Evolutionary conservation across 768 basidiomycete species (phyloP), one percentile per base, ranked within the genome.

Genomic region (Suillus discolor): DNA sequence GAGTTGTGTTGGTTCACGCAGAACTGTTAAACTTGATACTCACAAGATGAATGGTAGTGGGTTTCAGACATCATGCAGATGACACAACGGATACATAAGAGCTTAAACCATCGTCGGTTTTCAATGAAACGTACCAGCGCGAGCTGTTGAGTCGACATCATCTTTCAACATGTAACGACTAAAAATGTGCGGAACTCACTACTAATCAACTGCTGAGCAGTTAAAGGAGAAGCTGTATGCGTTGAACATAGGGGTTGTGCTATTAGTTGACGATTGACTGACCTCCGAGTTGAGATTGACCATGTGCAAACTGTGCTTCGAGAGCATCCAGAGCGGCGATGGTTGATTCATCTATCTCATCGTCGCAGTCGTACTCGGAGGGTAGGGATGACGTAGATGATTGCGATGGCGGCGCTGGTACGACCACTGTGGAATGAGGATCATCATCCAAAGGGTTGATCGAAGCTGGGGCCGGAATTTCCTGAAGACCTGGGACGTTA

Each of bases 401-500:
- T 65, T 25, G 59, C 7, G 39, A 60, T 23, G 31, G 13, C 15
- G 15, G 25, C n/a, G 31, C 20, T 18, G 61, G 23, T 18, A 31
- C 42, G 9, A 13, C 62, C 23, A 25, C 23, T 64, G 47, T 51
- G 34, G 28, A 18, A 13, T 9, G 18, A 20, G 65, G 53, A 7
- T 55, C 25, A 7, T 55, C 25, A 57, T 65, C 49, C 57, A 62
- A 55, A 65, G 51, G 20, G 36, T 13, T 12, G 47, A 45, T 54
- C 28, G 13, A 42, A 54, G 36, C 23, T 16, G 62, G n/a, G 7
- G 60, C 67, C 28, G 66, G 68, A 31, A 44, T 53, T n/a, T 44
- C 49, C 63, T 75, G 72, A 36, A 79, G 73, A 61, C 62, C 77
- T 11, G 80, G 75, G 25, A 80, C 64, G 13, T 65, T 79, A 34